A percentile compares a stretch with the other conserved stretches of the same genome.
Conservation (phyloP, 2,329 filamentous ascomycete species). For the Ustulina deusta region DNA sequence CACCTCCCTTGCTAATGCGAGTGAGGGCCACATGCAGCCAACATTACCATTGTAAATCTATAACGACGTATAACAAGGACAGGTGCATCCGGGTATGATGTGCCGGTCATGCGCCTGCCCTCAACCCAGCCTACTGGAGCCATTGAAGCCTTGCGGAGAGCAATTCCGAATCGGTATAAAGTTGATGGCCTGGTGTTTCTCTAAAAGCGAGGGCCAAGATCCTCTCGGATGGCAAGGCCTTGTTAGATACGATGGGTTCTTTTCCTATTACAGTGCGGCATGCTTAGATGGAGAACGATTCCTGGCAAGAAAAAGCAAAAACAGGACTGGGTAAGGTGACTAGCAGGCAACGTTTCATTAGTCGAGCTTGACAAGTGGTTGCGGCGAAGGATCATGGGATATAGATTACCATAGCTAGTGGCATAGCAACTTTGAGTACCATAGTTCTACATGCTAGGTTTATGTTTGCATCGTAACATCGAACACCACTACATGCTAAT, state of each 20-base stretch:
- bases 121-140: conserved; percentile 32
- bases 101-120: conserved; percentile 8
- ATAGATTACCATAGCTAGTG: background rate
- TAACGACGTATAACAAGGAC: conserved; percentile 7
- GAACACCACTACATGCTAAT: background rate
- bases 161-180: conserved; percentile 20
- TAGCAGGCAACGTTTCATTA: background rate
- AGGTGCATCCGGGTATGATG: conserved; percentile 11
- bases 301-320: conserved; percentile 11
- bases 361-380: background rate
- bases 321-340: background rate
- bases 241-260: background rate
- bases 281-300: background rate
- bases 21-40: conserved; percentile 4
- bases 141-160: conserved; percentile 18
- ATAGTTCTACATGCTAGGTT: background rate
- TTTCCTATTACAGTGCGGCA: background rate
- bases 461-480: background rate
- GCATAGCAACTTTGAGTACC: background rate
- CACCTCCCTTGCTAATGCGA: conserved; percentile 6
- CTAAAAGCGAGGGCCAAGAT: background rate
- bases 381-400: background rate
- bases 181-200: background rate
- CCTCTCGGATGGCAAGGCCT: background rate
- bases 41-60: conserved; percentile 1